Percentiles rank a stretch among this genome's conserved stretches.
Conservation (phyloP, 179 eudicot species). For the Silene noctiflora region DNA sequence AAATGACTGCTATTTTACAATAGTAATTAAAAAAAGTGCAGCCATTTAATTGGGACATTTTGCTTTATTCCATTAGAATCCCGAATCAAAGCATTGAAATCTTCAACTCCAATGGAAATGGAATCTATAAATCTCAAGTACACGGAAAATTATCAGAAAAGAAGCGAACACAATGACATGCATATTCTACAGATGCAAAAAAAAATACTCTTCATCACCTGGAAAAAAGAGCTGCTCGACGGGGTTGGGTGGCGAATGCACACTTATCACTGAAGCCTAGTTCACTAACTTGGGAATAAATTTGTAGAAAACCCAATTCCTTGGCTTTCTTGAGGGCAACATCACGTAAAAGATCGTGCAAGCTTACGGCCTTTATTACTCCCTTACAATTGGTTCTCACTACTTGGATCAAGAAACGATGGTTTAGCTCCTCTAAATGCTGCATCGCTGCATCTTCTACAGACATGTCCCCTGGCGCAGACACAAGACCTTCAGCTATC, state of each 20-base stretch:
- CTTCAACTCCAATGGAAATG: no score
- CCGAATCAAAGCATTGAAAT: no score
- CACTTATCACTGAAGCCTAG: neutral
- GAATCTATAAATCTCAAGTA: neutral
- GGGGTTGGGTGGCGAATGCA: neutral
- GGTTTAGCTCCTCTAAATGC: slow-evolving; percentile 38
- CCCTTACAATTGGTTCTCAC: slow-evolving; percentile 35
- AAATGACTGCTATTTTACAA: no score
- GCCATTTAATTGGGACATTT: no score
- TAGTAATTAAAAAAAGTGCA: no score
- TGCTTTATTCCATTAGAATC: no score
- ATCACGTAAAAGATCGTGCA: slow-evolving; percentile 63
- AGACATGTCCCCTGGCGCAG: slow-evolving; percentile 30
- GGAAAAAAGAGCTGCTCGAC: slow-evolving; percentile 21
- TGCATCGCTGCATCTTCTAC: slow-evolving; percentile 49
- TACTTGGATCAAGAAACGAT: slow-evolving; percentile 50
- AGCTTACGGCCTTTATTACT: slow-evolving; percentile 33
- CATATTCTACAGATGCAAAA: neutral
- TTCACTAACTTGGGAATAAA: slow-evolving; percentile 3
- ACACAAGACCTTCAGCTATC: slow-evolving; percentile 55
- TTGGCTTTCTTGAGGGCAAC: slow-evolving; percentile 35
- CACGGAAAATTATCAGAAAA: neutral
- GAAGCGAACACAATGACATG: neutral
- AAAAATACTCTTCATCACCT: neutral
- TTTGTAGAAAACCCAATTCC: slow-evolving; percentile 23